Conservation (phyloP, 805 yeast species). For the Cyberlindnera mycetangii region DNA sequence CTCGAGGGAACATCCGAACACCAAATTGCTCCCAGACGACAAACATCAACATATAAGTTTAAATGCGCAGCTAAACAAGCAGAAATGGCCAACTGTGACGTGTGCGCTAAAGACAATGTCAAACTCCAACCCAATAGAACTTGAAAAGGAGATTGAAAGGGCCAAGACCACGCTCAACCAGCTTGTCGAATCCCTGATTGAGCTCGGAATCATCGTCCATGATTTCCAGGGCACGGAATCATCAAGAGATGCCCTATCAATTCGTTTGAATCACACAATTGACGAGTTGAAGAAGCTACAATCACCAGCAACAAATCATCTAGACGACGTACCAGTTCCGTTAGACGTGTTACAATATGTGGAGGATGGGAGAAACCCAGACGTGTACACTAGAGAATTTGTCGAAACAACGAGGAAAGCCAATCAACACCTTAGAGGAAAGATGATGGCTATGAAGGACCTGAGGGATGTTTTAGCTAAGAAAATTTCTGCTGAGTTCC, state of each 20-base stretch:
- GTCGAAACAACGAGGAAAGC: conserved; percentile 89
- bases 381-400: conserved; percentile 94
- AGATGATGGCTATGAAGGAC: conserved; percentile 63
- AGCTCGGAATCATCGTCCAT: conserved; percentile 87
- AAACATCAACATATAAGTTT: background rate
- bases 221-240: conserved; percentile 89
- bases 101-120: background rate
- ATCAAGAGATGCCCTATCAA: conserved; percentile 54
- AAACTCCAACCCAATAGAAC: conserved; percentile 3
- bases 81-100: conserved; percentile 1
- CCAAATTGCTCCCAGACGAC: background rate
- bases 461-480: conserved; percentile 65
- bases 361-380: conserved; percentile 96
- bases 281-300: conserved; percentile 36
- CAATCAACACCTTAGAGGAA: conserved; percentile 85
- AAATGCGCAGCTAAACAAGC: too few species aligned
- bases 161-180: conserved; percentile 40
- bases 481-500: conserved; percentile 73
- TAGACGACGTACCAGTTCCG: conserved; percentile 55
- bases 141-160: conserved; percentile 29
- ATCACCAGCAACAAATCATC: conserved; percentile 30
- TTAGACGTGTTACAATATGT: conserved; percentile 86
- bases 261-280: conserved; percentile 39
- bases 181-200: conserved; percentile 76
- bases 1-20: background rate